These are phyloP conservation scores for Phytophthora constricta DNA, from an alignment of 352 stramenopile genomes.

Conservation along the genomic window DNA sequence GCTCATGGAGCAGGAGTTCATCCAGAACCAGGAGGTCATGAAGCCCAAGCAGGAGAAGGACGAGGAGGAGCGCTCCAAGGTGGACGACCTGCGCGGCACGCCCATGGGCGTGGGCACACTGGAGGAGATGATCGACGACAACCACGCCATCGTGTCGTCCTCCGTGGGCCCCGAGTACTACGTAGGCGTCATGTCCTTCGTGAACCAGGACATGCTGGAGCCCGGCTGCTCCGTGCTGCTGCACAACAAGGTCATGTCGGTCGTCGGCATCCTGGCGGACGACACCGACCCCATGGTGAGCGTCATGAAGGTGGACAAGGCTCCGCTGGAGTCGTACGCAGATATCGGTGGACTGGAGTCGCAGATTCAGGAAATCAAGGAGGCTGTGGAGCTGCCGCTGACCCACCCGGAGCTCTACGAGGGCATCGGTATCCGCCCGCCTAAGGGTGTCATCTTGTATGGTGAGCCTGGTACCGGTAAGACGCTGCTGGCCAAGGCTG, in stretches of 20 bases:
- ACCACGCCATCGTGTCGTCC: constrained; percentile 99
- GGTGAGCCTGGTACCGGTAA: constrained; percentile 99
- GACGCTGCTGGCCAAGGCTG: constrained; percentile 99
- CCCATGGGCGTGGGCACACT: constrained; percentile 98
- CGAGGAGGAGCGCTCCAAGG: constrained; percentile 98
- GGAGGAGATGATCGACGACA: constrained; percentile 99
- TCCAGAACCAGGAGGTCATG: constrained; percentile 99
- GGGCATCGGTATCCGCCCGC: constrained; percentile 98
- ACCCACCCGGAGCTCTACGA: constrained; percentile 99
- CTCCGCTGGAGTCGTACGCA: constrained; percentile 98
- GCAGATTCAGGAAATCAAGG: constrained; percentile 97
- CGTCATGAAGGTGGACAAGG: constrained; percentile 99
- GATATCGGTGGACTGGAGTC: constrained; percentile 99
- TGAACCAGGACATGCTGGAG: constrained; percentile 99
- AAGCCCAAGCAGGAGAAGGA: constrained; percentile 99
- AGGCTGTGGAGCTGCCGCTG: constrained; percentile 96
- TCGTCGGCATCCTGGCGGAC: constrained; percentile 99
- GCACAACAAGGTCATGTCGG: constrained; percentile 99
- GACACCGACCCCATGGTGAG: constrained; percentile 99
- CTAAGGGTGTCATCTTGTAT: constrained; percentile 99
- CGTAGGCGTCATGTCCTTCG: constrained; percentile 99
- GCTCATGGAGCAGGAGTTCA: constrained; percentile 99
- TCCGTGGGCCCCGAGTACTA: constrained; percentile 99
- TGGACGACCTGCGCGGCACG: constrained; percentile 98
- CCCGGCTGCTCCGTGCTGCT: constrained; percentile 98